Evolutionary conservation across 306 rosid genomes (phyloP), one percentile per base, ranked within the genome.

Genomic region (Acacia acuminata): DNA sequence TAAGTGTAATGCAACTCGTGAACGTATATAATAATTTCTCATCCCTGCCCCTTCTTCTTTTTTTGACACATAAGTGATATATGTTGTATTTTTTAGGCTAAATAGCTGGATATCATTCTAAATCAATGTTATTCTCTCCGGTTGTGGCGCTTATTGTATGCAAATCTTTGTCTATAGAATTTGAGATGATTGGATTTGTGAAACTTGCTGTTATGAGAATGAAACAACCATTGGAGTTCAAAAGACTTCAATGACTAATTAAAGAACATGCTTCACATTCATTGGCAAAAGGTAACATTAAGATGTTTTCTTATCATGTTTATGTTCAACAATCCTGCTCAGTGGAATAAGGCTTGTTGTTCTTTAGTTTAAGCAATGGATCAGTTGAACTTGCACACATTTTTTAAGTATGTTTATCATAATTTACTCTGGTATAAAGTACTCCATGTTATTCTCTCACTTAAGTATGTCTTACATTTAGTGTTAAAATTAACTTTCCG

Each of bases 81-180:
- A 53, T 27, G 30, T 27, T 27, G 30, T 27, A 1, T 27, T 27
- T 27, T 27, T 27, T 0, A 27, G 48, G 72, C 64, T 65, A 7
- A 4, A 27, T 38, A 10, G 30, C 30, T 27, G 0, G 76, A 68
- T 51, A 78, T 78, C 84, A 58, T 65, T 75, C 81, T 75, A 47
- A 74, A 73, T 78, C 69, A 45, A 45, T 45, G 25, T 45, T 69
- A 48, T 79, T 79, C 51, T 79, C 48, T 79, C 48, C 82, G 44
- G 56, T 75, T 90, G 80, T 32, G 3, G 36, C 89, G 91, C 96
- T 68, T 91, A 91, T 79, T 94, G 97, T 86, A 89, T 88, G 90
- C 64, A 25, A 64, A 17, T 0, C 20, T 0, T 4, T 77, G 8
- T 9, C 8, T 0, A 0, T 4, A 77, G 20, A 34, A 24, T 83